Evolutionary conservation across 345 rosid genomes (phyloP), one percentile per base, ranked within the genome.

Genomic region (Salix caprea): DNA sequence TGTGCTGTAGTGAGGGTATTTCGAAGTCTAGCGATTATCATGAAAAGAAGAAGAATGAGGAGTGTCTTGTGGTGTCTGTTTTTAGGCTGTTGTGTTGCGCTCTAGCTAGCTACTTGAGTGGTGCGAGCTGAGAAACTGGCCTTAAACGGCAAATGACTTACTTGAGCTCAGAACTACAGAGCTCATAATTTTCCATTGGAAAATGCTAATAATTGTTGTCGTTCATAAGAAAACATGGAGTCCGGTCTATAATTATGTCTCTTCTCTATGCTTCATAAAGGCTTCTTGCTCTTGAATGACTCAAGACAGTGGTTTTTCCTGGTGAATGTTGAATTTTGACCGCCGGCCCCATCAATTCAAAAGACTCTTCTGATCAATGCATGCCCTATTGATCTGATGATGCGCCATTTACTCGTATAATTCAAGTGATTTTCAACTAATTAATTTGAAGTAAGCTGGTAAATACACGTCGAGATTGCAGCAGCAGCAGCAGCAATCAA

Each of bases 211-310:
- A 77, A 76, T 70, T 83, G 79, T 65, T 86, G 77, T 77, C 79
- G 46, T 83, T 58, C 78, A 68, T n/a, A 23, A 24, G 26, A 83
- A 72, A 81, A 81, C 91, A 85, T 76, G 58, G 56, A 76, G 87
- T 78, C 54, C 69, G 34, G 44, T 72, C 40, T 79, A 86, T 83
- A 79, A 86, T 87, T 83, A 76, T 84, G 86, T 82, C 82, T 68
- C 36, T 67, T 18, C 11, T 42, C 2, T 42, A 34, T 58, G 82
- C 86, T 77, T 61, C 66, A 68, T 72, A 54, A 50, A 78, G 74
- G 78, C 54, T 60, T 67, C 75, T 4, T 73, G 11, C 4, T n/a
- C 58, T 76, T 69, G 40, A 78, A 81, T 83, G 77, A 79, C 77
- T 80, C 77, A 5, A 3, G 65, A 30, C 76, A 67, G 74, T 80